These are phyloP conservation scores for Cryptococcus depauperatus DNA, from an alignment of 1,284 basidiomycete genomes.

Conservation along the genomic window DNA sequence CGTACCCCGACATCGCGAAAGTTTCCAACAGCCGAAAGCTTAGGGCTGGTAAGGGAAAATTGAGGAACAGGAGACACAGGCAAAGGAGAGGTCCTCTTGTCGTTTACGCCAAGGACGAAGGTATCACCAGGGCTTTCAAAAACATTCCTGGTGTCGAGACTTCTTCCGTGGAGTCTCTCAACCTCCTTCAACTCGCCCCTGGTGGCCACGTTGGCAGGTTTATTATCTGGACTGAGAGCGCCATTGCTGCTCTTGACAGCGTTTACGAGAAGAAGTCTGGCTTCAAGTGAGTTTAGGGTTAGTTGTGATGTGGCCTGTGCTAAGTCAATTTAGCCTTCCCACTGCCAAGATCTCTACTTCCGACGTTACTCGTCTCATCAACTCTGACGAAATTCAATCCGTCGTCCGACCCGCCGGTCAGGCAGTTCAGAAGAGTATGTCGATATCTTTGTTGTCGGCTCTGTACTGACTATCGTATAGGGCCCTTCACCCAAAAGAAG, in stretches of 20 bases:
- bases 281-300: constrained; percentile 58
- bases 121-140: constrained; percentile 96
- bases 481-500: constrained; percentile 99
- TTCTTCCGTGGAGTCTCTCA: constrained; percentile 87
- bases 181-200: constrained; percentile 97
- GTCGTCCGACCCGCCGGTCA: constrained; percentile 71
- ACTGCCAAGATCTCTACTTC: constrained; percentile 94
- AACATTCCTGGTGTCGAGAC: constrained; percentile 98
- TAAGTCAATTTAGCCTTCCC: constrained; percentile 59
- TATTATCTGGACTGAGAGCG: constrained; percentile 97
- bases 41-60: constrained; percentile 94
- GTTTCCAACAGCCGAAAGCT: constrained; percentile 96
- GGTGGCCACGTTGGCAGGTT: constrained; percentile 99
- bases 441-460: background rate
- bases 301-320: background rate
- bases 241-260: constrained; percentile 86
- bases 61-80: constrained; percentile 93
- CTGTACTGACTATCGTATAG: constrained; percentile 9
- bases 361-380: constrained; percentile 96
- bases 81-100: constrained; percentile 96
- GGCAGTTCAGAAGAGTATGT: constrained; percentile 47
- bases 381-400: constrained; percentile 93
- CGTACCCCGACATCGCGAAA: constrained; percentile 92
- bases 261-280: constrained; percentile 96
- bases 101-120: constrained; percentile 96